These are phyloP conservation scores for Hondaea fermentalgiana DNA, from an alignment of 108 stramenopile species.

Conservation along the genomic window DNA sequence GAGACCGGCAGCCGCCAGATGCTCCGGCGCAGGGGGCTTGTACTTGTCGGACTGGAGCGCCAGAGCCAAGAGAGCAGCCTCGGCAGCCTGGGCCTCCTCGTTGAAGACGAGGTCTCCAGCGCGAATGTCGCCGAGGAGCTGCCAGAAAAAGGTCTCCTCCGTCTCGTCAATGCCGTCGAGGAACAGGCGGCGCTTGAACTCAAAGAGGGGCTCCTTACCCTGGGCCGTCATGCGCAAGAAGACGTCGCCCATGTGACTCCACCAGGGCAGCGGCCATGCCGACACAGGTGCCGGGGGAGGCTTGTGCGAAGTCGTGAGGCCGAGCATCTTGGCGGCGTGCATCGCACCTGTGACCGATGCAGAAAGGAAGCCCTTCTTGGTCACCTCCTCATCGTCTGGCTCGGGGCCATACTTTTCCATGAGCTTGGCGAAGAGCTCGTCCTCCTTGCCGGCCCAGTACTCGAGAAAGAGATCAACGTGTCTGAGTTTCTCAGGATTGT, in stretches of 20 bases:
- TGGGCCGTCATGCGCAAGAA: slow-evolving; percentile 13
- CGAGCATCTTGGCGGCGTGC: slow-evolving; percentile 18
- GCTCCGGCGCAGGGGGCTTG: background rate
- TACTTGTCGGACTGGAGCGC: background rate
- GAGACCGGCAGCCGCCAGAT: background rate
- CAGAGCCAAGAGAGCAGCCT: background rate
- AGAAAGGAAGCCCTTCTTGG: background rate
- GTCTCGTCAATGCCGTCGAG: background rate
- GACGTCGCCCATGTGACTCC: background rate
- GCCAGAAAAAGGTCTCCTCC: background rate
- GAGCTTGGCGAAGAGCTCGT: slow-evolving; percentile 6
- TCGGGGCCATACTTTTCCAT: slow-evolving; percentile 13
- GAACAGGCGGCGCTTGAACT: slow-evolving; percentile 18
- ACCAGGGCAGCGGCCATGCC: slow-evolving; percentile 13
- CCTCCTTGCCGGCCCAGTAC: slow-evolving; percentile 11
- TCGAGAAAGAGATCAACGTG: background rate
- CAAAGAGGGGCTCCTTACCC: slow-evolving; percentile 7
- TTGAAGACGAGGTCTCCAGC: background rate
- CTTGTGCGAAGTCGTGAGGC: background rate
- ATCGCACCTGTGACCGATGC: background rate
- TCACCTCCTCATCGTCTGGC: background rate
- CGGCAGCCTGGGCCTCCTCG: background rate
- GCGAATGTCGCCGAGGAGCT: background rate
- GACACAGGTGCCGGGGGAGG: background rate
- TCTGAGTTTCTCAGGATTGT: background rate